phyloP scores from a whole-genome alignment of 2,329 filamentous ascomycete genomes.

The Tolypocladium album region DNA sequence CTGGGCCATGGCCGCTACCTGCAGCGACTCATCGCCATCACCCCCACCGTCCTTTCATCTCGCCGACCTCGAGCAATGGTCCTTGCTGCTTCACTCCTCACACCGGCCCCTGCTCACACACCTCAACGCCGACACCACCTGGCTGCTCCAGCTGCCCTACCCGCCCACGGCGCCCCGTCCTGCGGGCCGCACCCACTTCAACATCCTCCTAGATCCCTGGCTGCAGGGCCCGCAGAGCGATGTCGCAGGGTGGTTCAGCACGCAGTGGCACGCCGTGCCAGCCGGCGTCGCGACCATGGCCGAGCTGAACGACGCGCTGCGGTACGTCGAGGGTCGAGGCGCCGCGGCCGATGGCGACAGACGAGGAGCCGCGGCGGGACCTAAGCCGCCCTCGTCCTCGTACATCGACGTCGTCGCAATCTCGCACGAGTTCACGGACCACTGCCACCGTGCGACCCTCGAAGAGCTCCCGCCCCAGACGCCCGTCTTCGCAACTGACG shows the following conservation, averaged over 20 bases:
- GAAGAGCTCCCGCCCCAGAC: conserved; percentile 39
- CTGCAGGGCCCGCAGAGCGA: conserved; percentile 51
- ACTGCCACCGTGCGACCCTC: conserved; percentile 53
- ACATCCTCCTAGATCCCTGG: conserved; percentile 58
- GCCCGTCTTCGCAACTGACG: conserved; percentile 48
- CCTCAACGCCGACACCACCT: conserved; percentile 56
- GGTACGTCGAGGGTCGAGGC: conserved; percentile 30
- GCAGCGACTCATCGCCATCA: background rate
- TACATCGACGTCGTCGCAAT: conserved; percentile 47
- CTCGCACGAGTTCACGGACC: conserved; percentile 59
- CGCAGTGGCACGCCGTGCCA: conserved; percentile 49
- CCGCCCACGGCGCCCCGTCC: conserved; percentile 28
- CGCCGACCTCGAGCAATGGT: conserved; percentile 8
- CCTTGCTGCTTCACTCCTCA: conserved; percentile 7
- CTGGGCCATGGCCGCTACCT: background rate
- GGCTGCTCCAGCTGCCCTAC: conserved; percentile 54
- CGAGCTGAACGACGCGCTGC: conserved; percentile 41
- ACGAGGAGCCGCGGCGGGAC: background rate
- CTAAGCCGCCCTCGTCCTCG: background rate
- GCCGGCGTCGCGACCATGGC: conserved; percentile 42
- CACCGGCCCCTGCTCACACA: conserved; percentile 42
- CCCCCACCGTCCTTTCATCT: background rate
- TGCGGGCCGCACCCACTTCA: conserved; percentile 43
- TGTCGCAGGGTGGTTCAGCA: conserved; percentile 52
- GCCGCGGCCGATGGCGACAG: conserved; percentile 3